Evolutionary conservation across 2,329 filamentous ascomycete species (phyloP).

Genomic region (Alternaria angustiovoidea): DNA sequence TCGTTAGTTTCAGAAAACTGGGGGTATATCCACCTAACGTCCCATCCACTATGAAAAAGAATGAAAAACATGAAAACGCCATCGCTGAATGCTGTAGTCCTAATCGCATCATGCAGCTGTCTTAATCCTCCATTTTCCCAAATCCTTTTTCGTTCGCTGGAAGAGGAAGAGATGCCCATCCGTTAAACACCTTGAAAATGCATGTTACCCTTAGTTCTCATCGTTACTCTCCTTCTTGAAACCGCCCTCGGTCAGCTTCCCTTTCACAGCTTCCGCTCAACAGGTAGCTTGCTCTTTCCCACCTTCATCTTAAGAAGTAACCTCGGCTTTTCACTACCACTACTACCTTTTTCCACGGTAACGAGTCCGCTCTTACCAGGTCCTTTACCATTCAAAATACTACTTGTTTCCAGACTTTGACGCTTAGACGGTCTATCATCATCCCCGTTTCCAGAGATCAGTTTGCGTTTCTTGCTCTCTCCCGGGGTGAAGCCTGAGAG

Average conservation of each 20-base stretch:
- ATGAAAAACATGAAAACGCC: conserved; percentile 24
- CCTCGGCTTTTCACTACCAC: conserved; percentile 19
- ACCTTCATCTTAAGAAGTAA: conserved; percentile 35
- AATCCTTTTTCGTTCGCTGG: background rate
- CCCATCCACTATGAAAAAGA: background rate
- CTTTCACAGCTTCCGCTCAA: background rate
- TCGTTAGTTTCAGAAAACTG: conserved; percentile 1
- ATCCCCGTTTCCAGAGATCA: conserved; percentile 16
- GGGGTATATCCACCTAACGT: conserved; percentile 14
- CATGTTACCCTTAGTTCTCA: background rate
- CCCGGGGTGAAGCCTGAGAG: conserved; percentile 21
- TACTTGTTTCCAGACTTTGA: conserved; percentile 36
- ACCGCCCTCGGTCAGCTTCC: too few species aligned
- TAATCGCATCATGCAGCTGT: conserved; percentile 5
- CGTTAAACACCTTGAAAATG: conserved; percentile 10
- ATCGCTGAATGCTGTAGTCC: conserved; percentile 32
- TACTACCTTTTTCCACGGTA: conserved; percentile 24
- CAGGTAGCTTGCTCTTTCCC: conserved; percentile 21
- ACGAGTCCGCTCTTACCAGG: conserved; percentile 26
- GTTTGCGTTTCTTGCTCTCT: conserved; percentile 36
- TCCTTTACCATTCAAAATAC: conserved; percentile 23
- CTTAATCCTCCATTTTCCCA: background rate
- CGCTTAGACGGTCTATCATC: conserved; percentile 38
- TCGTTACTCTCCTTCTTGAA: background rate
- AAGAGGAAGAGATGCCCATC: background rate